Evolutionary conservation across 164 flowering plant genomes (phyloP).

Genomic region (Aristolochia contorta): DNA sequence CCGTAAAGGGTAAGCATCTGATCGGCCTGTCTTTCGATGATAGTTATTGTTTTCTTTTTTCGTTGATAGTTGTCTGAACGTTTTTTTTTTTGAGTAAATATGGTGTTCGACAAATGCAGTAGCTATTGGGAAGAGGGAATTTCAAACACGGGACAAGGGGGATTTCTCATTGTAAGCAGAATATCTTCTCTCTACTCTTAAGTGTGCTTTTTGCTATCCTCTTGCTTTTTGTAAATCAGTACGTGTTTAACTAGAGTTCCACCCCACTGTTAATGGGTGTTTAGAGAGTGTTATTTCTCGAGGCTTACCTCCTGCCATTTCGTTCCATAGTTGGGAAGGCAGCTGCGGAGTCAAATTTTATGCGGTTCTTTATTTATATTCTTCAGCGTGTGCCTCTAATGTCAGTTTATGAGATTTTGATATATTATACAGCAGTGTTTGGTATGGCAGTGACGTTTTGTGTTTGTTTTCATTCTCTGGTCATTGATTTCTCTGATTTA

Average conservation of each 20-base stretch:
- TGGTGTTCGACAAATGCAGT: conserved; percentile 31
- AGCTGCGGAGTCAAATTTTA: too few species aligned
- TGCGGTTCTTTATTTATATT: too few species aligned
- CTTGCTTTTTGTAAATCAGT: too few species aligned
- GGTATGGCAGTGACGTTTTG: background rate
- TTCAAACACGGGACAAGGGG: conserved; percentile 43
- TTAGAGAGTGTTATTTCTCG: too few species aligned
- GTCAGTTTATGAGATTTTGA: background rate
- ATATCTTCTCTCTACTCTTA: conserved; percentile 3
- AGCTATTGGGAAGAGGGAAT: conserved; percentile 64
- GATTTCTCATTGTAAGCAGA: conserved; percentile 61
- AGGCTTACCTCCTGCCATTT: too few species aligned
- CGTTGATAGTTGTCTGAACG: background rate
- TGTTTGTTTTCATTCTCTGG: background rate
- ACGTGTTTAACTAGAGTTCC: too few species aligned
- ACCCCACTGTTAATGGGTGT: too few species aligned
- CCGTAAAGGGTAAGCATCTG: conserved; percentile 35
- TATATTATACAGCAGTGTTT: background rate
- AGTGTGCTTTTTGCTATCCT: too few species aligned
- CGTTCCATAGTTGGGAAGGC: too few species aligned
- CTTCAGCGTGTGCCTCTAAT: too few species aligned
- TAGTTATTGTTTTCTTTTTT: background rate
- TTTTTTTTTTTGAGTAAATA: background rate
- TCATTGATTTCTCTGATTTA: conserved; percentile 16
- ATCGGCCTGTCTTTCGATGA: background rate